Evolutionary conservation across 805 yeast species (phyloP), one percentile per base, ranked within the genome.

Genomic region (Saccharomycopsis synnaedendra): DNA sequence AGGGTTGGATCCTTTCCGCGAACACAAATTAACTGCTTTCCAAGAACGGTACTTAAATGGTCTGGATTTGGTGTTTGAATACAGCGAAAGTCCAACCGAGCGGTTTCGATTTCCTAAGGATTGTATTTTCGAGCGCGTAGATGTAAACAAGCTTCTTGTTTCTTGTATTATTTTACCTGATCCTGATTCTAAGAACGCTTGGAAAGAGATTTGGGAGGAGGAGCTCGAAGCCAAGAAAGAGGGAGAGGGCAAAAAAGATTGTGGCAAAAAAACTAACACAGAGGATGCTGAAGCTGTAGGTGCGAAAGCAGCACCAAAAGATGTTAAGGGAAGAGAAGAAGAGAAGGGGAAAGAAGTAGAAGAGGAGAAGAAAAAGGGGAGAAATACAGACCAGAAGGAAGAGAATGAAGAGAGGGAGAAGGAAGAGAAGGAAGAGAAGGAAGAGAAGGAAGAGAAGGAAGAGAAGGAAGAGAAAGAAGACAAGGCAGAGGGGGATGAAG

Each of bases 1-100:
- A 48, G 28, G 48, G 48, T 9, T 35, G 37, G 29, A 42, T 29
- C 36, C 37, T 11, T 43, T 44, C 1, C 44, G 55, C 3, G 85
- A 81, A 42, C 77, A 71, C 51, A 78, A 76, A 55, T 63, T 85
- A 44, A 83, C 93, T 0, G 80, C 88, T 0, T 83, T 84, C 57
- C 94, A 85, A 57, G 89, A 82, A 55, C 74, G 78, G 59, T 84
- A 83, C 56, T 65, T 76, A 28, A 61, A 73, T 36, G 76, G 77
- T 56, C 87, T 94, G 0, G 82, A 85, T 46, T 60, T 93, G 38
- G 80, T 88, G 4, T 80, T 90, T 61, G 98, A 93, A 62, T 90
- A 80, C 64, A 73, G 74, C 31, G 97, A 93, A 56, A 81, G 80
- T 59, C 76, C 93, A 0, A 72, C 80, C 42, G 80, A 80, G 5